A percentile compares a stretch with the other conserved stretches of the same genome.
phyloP scores from a whole-genome alignment of 495 filamentous ascomycete species.

The Aspergillus conjunctus region DNA sequence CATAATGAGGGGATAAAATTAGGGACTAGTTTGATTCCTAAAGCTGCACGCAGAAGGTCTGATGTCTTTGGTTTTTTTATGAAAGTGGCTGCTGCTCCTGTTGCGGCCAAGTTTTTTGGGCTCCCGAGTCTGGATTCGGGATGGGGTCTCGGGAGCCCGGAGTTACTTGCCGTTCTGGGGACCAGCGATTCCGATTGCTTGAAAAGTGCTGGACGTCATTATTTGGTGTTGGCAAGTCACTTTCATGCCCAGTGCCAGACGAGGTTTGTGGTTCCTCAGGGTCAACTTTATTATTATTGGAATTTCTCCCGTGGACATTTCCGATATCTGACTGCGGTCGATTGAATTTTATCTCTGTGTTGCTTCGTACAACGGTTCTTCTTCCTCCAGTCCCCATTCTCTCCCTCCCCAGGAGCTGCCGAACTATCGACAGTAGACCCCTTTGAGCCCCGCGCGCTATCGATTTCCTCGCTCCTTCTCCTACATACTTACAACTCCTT shows the following conservation, averaged over 20 bases:
- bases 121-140: constrained; percentile 3
- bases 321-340: too few relatives aligned
- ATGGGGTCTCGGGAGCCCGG: constrained; percentile 2
- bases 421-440: constrained; percentile 13
- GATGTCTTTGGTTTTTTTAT: neutral
- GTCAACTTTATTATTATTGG: neutral
- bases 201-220: constrained; percentile 20
- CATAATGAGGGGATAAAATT: constrained; percentile 56
- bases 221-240: neutral
- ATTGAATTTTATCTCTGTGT: too few relatives aligned
- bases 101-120: constrained; percentile 18
- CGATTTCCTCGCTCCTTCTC: constrained; percentile 26
- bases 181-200: constrained; percentile 4
- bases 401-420: neutral
- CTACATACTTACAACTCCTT: constrained; percentile 27
- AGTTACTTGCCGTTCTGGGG: constrained; percentile 9
- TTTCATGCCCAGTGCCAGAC: neutral
- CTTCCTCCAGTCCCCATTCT: neutral
- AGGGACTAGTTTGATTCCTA: neutral
- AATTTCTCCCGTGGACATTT: neutral
- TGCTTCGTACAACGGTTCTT: too few relatives aligned
- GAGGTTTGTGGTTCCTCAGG: neutral
- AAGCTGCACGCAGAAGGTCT: neutral
- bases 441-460: constrained; percentile 40
- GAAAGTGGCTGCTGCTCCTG: neutral